Evolutionary conservation across 345 rosid species (phyloP).

Genomic region (Euclidium syriacum): DNA sequence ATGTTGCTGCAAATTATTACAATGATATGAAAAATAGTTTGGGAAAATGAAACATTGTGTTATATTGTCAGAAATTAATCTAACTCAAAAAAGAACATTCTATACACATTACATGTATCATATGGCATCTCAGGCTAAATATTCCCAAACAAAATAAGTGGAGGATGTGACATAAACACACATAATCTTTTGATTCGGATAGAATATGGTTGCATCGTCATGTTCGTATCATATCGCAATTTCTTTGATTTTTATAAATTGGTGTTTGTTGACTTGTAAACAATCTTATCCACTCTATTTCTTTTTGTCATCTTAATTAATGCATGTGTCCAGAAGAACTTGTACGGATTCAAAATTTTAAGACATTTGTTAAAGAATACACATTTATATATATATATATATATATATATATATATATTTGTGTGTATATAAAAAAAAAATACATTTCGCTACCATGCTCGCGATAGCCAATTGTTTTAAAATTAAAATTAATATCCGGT

Average conservation of each 20-base stretch:
- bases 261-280: slow-evolving; percentile 28
- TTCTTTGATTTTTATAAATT: neutral
- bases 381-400: no score
- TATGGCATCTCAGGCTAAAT: neutral
- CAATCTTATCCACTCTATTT: slow-evolving; percentile 18
- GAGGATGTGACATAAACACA: slow-evolving; percentile 7
- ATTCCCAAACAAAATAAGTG: slow-evolving; percentile 4
- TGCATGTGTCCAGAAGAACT: neutral
- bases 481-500: neutral
- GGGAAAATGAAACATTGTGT: neutral
- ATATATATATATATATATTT: no score
- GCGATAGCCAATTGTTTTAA: neutral
- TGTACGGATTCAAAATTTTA: neutral
- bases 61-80: slow-evolving; percentile 9
- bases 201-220: slow-evolving; percentile 25
- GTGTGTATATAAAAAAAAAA: no score
- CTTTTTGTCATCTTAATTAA: neutral
- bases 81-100: slow-evolving; percentile 14
- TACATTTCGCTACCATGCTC: neutral
- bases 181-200: neutral
- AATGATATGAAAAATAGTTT: neutral
- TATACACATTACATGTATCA: neutral
- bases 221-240: slow-evolving; percentile 10
- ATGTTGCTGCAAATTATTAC: neutral
- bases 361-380: neutral